Evolutionary conservation across 345 rosid species (phyloP).

Genomic region (Salix suchowensis): DNA sequence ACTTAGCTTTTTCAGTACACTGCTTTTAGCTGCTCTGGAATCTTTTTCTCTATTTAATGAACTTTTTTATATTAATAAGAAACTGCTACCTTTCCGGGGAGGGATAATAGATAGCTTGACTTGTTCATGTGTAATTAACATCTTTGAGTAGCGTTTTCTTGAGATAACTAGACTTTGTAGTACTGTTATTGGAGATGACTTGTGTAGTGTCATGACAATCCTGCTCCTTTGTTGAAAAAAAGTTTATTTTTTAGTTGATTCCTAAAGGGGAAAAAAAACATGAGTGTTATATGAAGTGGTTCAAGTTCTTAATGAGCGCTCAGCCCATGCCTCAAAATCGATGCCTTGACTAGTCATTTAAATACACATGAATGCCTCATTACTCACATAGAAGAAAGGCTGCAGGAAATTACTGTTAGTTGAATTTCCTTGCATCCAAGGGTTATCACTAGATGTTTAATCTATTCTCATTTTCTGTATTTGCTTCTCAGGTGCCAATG

Average conservation of each 20-base stretch:
- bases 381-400: neutral
- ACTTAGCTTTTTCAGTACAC: no score
- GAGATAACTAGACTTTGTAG: neutral
- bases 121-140: neutral
- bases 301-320: neutral
- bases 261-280: no score
- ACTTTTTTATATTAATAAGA: neutral
- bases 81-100: neutral
- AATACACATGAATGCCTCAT: neutral
- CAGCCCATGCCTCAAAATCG: no score
- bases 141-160: neutral
- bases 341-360: neutral
- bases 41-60: no score
- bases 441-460: neutral
- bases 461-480: neutral
- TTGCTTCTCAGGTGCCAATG: conserved; percentile 59
- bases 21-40: no score
- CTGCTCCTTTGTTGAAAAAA: neutral
- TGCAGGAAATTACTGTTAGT: neutral
- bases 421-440: neutral
- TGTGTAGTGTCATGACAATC: neutral
- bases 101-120: neutral
- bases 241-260: neutral
- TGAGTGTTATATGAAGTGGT: neutral
- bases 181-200: neutral